Evolutionary conservation across 805 yeast genomes (phyloP), one percentile per base, ranked within the genome.

Genomic region (Trichomonascus vanleenenianus): DNA sequence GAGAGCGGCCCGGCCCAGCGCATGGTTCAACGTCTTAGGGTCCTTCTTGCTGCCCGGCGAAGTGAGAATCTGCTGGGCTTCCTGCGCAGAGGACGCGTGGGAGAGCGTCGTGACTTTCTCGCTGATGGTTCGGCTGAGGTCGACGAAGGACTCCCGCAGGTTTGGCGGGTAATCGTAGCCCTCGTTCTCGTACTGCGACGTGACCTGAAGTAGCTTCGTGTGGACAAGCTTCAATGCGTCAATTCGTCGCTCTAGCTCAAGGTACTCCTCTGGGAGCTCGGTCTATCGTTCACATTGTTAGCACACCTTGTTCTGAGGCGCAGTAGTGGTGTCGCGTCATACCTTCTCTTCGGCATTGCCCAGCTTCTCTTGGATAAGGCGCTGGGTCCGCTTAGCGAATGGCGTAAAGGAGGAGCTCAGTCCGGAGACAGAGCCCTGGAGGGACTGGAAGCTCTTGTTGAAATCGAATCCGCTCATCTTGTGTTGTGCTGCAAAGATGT

Each of bases 21-120:
- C 94, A 61, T 84, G 91, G 64, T 82, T 81, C 58, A 85, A 71
- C 12, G 95, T 86, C 71, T 84, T 83, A 56, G 94, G 95, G 48
- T 75, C 73, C 39, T 62, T 54, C 47, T 64, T 62, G 39, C 78
- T 72, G 56, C 74, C 68, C 60, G 79, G 65, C 20, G 71, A 67
- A 44, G 75, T 68, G 35, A 83, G 67, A 11, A 85, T 83, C 11
- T 83, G 77, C 67, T 85, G 93, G 3, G 89, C 91, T 61, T 85
- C 95, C n/a, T 79, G 74, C 1, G 91, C 85, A 19, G 83, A 73
- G 40, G 82, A 74, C 11, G 88, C 95, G 59, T 74, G 76, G 14
- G 88, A 75, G 49, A 85, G 70, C 50, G 78, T 83, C 48, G 75
- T 71, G 40, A 85, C 81, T 55, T 85, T 76, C 45, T 73, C 70